Base-by-base conservation (phyloP, 768 basidiomycete species). In the Butyriboletus loyo region DNA sequence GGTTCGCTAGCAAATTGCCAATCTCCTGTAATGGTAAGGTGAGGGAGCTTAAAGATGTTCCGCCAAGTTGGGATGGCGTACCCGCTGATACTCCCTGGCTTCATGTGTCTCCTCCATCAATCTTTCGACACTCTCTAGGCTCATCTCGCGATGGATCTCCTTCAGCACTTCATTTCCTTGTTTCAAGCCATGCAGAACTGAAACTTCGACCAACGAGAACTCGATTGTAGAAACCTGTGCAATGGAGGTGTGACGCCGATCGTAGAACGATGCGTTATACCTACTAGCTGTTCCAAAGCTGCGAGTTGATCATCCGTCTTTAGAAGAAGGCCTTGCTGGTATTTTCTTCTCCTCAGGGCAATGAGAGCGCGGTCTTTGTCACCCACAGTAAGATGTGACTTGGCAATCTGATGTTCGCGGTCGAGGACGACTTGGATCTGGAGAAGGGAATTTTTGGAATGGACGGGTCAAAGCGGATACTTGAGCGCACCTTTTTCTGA, bases 71-170 rank as follows among this genome's bases (percentile, higher is more conserved):
- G 53, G 58, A 42, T 14, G 13, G 68, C 80, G 36, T 55, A 93
- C 96, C 66, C 78, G 75, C 65, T 99, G 93, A 68, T 98, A 98
- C 55, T 86, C 93, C 58, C 89, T 81, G 13, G 93, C 97, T 64
- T 98, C 96, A 4, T 83, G 82, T 0, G 95, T 97, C 71, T 97
- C 92, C 58, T 88, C 92, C 75, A 99, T 78, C 46, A 98, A 74
- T 65, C 83, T 89, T 78, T 98, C 96, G n/a, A 98, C 95, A 54
- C 77, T 85, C 68, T 97, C 93, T 9, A 93, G 62, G 60, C 85
- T 92, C 83, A 99, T 85, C 69, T 98, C 93, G 61, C 86, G 86
- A 69, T 99, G 94, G 15, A 99, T 88, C 71, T 97, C 85, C 68
- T 89, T 92, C 40, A 99, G 75, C 1, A 98, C 93, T 28, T 89